Evolutionary conservation across 2,329 filamentous ascomycete genomes (phyloP), one percentile per base, ranked within the genome.

Genomic region (Leptographium procerum): DNA sequence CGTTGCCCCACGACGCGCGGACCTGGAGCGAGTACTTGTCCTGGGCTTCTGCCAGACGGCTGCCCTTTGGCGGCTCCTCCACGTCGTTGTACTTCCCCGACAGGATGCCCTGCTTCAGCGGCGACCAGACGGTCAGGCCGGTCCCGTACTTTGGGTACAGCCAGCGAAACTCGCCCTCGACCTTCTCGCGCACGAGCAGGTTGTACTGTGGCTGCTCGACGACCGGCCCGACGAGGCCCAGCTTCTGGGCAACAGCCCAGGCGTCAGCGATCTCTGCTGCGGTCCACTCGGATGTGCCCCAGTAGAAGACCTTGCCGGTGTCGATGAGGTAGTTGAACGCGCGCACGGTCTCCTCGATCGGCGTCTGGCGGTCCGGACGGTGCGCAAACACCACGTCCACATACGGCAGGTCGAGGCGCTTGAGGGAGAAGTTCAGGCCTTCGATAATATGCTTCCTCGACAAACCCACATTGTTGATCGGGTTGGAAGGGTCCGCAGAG

Each of bases 201-300:
- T 86, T 87, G 72, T 88, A 88, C 61, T 80, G 75, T 0, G 85
- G 84, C 71, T 88, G 85, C 69, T 88, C 85, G 65, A 85, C 81
- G 10, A 86, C 68, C 0, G 85, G 85, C 0, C 77, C 80, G 55
- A 88, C 79, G 56, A 88, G 75, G 11, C 78, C 76, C 13, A 87
- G 74, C 61, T 76, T 75, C 60, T 83, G 79, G 19, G 85, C 83
- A 61, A 73, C 81, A 69, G 61, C 80, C 69, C 81, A 82, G 1
- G 85, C 85, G 61, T 82, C 76, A 9, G 80, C 77, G 65, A 88
- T 87, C 72, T 88, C 84, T 63, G 82, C 79, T 26, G 85, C 83
- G 59, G 75, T 77, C 85, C 85, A 88, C 69, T 87, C 84, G 2
- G 82, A 86, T 1, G 85, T 88, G 47, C 84, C 85, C 85, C 85